These are phyloP conservation scores for Pochonia chlamydosporia DNA, from an alignment of 2,329 filamentous ascomycete genomes.

Conservation along the genomic window DNA sequence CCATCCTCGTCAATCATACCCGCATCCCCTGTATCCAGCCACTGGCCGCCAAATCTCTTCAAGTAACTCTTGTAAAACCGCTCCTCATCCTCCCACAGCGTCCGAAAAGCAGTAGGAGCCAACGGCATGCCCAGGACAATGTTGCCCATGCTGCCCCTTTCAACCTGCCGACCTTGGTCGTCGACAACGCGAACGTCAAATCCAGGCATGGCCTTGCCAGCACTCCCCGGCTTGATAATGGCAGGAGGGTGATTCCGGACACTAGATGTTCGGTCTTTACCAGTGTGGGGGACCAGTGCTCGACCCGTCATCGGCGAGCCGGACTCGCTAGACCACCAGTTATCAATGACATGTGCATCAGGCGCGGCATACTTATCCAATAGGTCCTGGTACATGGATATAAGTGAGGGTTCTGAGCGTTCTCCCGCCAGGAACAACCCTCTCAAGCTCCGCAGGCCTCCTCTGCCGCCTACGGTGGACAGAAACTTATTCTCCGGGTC, in stretches of 20 bases:
- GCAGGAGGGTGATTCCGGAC: constrained; percentile 36
- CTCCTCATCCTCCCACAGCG: constrained; percentile 78
- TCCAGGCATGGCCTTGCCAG: constrained; percentile 85
- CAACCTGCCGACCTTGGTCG: constrained; percentile 67
- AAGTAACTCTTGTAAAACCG: constrained; percentile 83
- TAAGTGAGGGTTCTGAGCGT: constrained; percentile 79
- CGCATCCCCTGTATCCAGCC: constrained; percentile 88
- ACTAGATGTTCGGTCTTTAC: constrained; percentile 42
- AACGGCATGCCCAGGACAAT: constrained; percentile 80
- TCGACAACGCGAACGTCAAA: constrained; percentile 84
- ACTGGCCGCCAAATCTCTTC: constrained; percentile 72
- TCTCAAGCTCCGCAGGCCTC: constrained; percentile 65
- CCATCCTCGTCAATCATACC: constrained; percentile 76
- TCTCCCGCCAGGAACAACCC: constrained; percentile 85
- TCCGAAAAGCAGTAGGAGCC: constrained; percentile 80
- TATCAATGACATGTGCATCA: constrained; percentile 51
- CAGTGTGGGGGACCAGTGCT: constrained; percentile 51
- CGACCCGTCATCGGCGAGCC: constrained; percentile 55
- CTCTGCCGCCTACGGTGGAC: constrained; percentile 54
- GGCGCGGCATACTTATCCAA: constrained; percentile 59
- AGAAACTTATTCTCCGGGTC: constrained; percentile 70
- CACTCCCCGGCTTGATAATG: constrained; percentile 73
- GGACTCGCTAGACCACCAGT: constrained; percentile 57
- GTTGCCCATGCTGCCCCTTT: constrained; percentile 77
- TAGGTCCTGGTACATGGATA: constrained; percentile 73